Percentiles rank a stretch among this genome's conserved stretches.
Evolutionary conservation across 2,329 filamentous ascomycete genomes (phyloP).

Genomic region (Rhinocladiella similis): DNA sequence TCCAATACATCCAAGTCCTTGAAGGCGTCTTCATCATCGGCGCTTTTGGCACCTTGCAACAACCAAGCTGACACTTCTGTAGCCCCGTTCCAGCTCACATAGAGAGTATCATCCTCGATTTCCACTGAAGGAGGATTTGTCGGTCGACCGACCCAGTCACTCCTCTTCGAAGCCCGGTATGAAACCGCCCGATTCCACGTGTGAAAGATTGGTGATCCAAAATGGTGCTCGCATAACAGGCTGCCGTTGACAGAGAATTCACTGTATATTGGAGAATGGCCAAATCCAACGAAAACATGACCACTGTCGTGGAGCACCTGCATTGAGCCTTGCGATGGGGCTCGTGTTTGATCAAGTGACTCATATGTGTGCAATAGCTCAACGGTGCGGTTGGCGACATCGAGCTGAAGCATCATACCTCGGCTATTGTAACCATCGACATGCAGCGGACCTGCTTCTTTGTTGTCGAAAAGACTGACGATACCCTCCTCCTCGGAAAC

Average conservation of each 20-base stretch:
- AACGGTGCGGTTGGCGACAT: constrained; percentile 45
- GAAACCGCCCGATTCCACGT: constrained; percentile 45
- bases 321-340: constrained; percentile 43
- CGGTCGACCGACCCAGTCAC: constrained; percentile 53
- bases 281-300: constrained; percentile 52
- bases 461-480: constrained; percentile 44
- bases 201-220: constrained; percentile 40
- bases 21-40: constrained; percentile 10
- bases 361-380: constrained; percentile 42
- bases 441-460: constrained; percentile 26
- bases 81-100: constrained; percentile 50
- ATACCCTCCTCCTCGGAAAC: constrained; percentile 30
- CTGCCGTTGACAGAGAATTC: constrained; percentile 43
- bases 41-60: constrained; percentile 15
- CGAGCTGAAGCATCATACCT: constrained; percentile 46
- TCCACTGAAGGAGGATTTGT: constrained; percentile 31
- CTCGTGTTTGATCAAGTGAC: constrained; percentile 39
- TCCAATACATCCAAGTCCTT: constrained; percentile 20
- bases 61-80: constrained; percentile 37
- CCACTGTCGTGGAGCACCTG: constrained; percentile 40
- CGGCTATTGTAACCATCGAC: constrained; percentile 37
- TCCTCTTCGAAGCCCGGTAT: constrained; percentile 54
- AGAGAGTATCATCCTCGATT: constrained; percentile 35
- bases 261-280: constrained; percentile 50
- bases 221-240: constrained; percentile 54